Conservation (phyloP, 2,329 filamentous ascomycete species). For the Dothidotthia symphoricarpi region DNA sequence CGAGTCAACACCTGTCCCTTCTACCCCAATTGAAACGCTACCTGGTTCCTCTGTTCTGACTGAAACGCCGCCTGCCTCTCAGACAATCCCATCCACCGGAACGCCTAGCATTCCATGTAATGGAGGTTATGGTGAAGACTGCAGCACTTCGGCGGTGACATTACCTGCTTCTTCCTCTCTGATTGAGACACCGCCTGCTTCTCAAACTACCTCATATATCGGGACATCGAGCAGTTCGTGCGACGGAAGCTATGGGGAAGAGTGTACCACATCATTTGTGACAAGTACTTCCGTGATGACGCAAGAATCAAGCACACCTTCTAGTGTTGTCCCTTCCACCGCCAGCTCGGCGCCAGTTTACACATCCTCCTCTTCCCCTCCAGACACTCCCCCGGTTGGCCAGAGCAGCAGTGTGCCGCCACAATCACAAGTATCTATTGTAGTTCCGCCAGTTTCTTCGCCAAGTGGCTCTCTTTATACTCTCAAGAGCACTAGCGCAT, state of each 20-base stretch:
- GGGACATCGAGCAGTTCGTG: too few relatives aligned
- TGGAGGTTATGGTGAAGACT: too few relatives aligned
- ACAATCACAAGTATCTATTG: conserved; percentile 6
- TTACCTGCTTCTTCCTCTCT: too few relatives aligned
- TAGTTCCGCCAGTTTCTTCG: conserved; percentile 5
- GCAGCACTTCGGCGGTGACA: too few relatives aligned
- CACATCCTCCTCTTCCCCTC: conserved; percentile 7
- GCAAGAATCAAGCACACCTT: conserved; percentile 1
- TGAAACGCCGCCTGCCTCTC: too few relatives aligned
- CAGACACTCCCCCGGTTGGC: conserved; percentile 5
- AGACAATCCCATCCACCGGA: too few relatives aligned
- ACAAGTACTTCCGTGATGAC: too few relatives aligned
- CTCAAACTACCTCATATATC: conserved; percentile 1
- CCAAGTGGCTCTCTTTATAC: conserved; percentile 4
- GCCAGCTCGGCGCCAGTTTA: conserved; percentile 19
- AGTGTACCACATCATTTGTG: neutral
- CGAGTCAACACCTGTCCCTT: conserved; percentile 5
- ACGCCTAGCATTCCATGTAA: too few relatives aligned
- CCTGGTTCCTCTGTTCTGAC: neutral
- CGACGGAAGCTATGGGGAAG: too few relatives aligned
- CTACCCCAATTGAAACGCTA: conserved; percentile 4
- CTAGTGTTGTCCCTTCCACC: conserved; percentile 11
- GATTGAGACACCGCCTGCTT: conserved; percentile 1
- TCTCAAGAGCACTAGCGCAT: conserved; percentile 2
- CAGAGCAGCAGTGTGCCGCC: conserved; percentile 10